Base-by-base conservation (phyloP, 441 rosid species). In the Erodium trifolium region DNA sequence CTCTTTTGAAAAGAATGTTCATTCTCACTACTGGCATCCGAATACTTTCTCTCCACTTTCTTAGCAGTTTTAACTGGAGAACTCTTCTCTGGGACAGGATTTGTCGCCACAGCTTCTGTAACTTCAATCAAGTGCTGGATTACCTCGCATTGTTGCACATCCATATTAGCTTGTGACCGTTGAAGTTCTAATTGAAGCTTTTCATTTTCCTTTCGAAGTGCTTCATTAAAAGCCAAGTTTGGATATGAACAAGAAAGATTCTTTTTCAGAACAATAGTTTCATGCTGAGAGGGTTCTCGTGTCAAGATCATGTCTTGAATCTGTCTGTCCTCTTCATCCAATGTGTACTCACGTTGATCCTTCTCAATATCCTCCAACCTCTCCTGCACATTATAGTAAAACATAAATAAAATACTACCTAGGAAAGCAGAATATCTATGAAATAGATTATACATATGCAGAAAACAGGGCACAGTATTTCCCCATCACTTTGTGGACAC, bases 231-330 rank as follows among this genome's bases (percentile, higher is more conserved):
- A 43, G 84, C 71, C 84, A 91, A 14, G 66, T 87, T 85, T 37
- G 98, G 98, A 74, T 93, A 91, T 51, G 93, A 88, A 72, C 84
- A 83, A 71, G 98, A 88, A n/a, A 93, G 84, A 29, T 89, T 82
- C 64, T 87, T 93, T 74, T 93, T 86, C 77, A 93, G 75, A 72
- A 88, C 80, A 0, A 79, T 35, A 16, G 91, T 75, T 4, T 84
- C 90, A 69, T 87, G 83, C 75, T 70, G 78, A 4, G 87, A 78
- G 7, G 91, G 85, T 34, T 88, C 97, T 17, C 88, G 88, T 67
- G 84, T 86, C 80, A 93, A 23, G 47, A 93, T 88, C 63, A 88
- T 82, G 79, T 82, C 84, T 73, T 93, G 98, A 78, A 91, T 85
- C 77, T 79, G 84, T 76, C 82, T 85, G 68, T 93, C 97, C 77